Base-by-base conservation (phyloP, 2,329 filamentous ascomycete genomes). In the Sclerotinia trifoliorum region DNA sequence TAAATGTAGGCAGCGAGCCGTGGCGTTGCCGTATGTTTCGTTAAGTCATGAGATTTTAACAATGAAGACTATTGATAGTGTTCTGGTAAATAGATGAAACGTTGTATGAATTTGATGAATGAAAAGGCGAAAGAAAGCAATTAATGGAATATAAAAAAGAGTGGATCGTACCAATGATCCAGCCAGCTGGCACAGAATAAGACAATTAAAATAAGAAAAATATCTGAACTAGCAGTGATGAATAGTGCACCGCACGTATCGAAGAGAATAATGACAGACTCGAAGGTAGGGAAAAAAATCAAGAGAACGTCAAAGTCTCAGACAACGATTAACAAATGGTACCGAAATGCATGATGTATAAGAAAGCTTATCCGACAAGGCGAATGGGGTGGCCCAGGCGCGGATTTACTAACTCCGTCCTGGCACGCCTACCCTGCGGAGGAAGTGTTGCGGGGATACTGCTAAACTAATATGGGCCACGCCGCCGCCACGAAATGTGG, bases 141-240 rank as follows among this genome's bases (percentile, higher is more conserved):
- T 67, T 56, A 60, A 58, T 35, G 29, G 35, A 26, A 48, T 57
- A 55, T 66, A 65, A 70, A 71, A 69, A 70, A 67, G 68, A 69
- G 71, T 68, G 70, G 70, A 75, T 67, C 72, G 72, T 60, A 72
- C 73, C 71, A 71, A 74, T 73, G 72, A 63, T 70, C 73, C 74
- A 74, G 75, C 73, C 74, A 74, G 75, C 72, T 68, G 70, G 73
- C 71, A 71, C 66, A 70, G 66, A 73, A 72, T 68, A 73, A 72
- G 68, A 72, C 73, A 74, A 29, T 21, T 35, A 48, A 56, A 63
- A 63, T 19, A 73, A 73, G 67, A 73, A 74, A 71, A 68, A 64
- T 72, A 74, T 73, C 75, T 77, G 76, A 77, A 70, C 76, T 75
- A 77, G 75, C 75, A 77, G 76, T 71, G 68, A 69, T 71, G 68